Conservation (phyloP, 805 yeast genomes). For the Kuraishia hungarica region DNA sequence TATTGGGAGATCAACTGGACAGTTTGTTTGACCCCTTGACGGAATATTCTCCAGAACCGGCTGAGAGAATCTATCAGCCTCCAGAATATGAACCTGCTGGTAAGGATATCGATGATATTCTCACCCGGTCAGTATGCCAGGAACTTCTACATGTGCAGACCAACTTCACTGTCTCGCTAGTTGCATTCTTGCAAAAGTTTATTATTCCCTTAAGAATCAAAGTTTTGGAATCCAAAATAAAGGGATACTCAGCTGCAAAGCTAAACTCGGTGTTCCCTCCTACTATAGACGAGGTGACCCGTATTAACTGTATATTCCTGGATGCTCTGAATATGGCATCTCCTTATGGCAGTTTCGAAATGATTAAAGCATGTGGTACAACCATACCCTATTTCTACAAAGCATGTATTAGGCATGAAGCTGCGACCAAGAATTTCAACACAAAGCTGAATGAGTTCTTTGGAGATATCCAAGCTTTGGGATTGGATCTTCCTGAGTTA, state of each 20-base stretch:
- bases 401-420: constrained; percentile 90
- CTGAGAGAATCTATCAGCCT: constrained; percentile 61
- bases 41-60: constrained; percentile 87
- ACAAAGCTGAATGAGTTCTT: constrained; percentile 34
- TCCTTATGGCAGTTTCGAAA: constrained; percentile 66
- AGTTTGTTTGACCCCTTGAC: constrained; percentile 82
- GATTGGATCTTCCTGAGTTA: constrained; percentile 16
- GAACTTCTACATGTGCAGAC: constrained; percentile 71
- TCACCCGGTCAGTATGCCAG: constrained; percentile 45
- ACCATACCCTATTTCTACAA: constrained; percentile 87
- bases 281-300: constrained; percentile 86
- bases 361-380: constrained; percentile 70
- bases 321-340: constrained; percentile 64
- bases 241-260: constrained; percentile 49
- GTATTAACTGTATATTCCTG: constrained; percentile 78
- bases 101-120: constrained; percentile 13
- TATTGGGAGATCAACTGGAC: constrained; percentile 80
- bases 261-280: constrained; percentile 85
- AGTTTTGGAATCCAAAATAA: constrained; percentile 47
- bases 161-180: constrained; percentile 61
- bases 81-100: constrained; percentile 28
- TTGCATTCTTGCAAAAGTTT: constrained; percentile 68
- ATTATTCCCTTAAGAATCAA: constrained; percentile 70
- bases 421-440: constrained; percentile 68
- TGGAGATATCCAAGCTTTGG: constrained; percentile 21